These are phyloP conservation scores for Camellia sinensis DNA, from an alignment of 148 eudicot genomes.

Conservation along the genomic window DNA sequence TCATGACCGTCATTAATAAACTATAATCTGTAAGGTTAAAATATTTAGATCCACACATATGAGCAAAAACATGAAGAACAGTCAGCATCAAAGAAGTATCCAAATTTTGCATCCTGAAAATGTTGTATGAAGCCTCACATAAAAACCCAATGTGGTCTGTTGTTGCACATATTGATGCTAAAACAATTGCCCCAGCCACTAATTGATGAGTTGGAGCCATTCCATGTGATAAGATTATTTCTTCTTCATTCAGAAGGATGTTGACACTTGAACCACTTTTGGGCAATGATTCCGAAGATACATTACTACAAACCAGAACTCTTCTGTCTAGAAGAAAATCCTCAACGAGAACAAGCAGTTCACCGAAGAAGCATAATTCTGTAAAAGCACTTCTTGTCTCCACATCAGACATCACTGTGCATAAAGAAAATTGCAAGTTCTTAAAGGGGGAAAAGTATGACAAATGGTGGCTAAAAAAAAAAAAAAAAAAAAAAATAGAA, in stretches of 20 bases:
- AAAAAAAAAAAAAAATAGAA: background rate
- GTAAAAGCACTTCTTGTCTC: slow-evolving; percentile 38
- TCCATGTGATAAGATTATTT: slow-evolving; percentile 25
- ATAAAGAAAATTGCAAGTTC: slow-evolving; percentile 7
- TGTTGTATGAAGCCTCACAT: slow-evolving; percentile 60
- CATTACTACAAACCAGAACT: slow-evolving; percentile 31
- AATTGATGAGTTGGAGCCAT: slow-evolving; percentile 48
- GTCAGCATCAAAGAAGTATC: slow-evolving; percentile 37
- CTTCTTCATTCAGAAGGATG: slow-evolving; percentile 31
- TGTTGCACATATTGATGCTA: slow-evolving; percentile 65
- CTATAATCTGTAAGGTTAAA: slow-evolving; percentile 30
- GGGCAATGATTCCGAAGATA: slow-evolving; percentile 24
- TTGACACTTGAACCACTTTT: slow-evolving; percentile 25
- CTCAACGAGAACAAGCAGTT: slow-evolving; percentile 53
- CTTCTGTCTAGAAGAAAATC: slow-evolving; percentile 56
- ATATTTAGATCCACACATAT: slow-evolving; percentile 56
- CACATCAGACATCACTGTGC: slow-evolving; percentile 51
- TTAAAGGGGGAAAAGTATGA: background rate
- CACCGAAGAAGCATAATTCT: slow-evolving; percentile 42
- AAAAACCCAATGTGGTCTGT: slow-evolving; percentile 45
- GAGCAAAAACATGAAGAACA: slow-evolving; percentile 71
- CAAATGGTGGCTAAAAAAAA: background rate
- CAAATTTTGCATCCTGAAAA: slow-evolving; percentile 31
- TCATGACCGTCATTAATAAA: slow-evolving; percentile 44
- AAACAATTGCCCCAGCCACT: slow-evolving; percentile 47